Conservation (phyloP, 306 rosid species). For the Medicago lupulina region DNA sequence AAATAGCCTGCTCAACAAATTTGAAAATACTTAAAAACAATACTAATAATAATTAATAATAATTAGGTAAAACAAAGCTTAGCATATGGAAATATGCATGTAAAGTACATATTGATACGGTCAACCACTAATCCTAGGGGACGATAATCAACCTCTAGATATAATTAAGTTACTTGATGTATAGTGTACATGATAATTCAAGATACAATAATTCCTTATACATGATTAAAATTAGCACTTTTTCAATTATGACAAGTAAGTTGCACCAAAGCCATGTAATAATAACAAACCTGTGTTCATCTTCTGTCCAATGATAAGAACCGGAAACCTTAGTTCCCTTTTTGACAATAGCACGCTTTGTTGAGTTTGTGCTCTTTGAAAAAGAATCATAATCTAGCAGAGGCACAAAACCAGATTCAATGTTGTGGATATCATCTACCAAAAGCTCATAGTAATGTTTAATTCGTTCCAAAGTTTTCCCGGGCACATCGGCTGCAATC, state of each 20-base stretch:
- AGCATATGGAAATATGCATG: no score
- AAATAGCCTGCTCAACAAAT: constrained; percentile 64
- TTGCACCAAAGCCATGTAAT: no score
- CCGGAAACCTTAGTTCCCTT: constrained; percentile 63
- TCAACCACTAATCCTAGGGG: no score
- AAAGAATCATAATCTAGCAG: constrained; percentile 78
- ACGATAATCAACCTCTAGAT: no score
- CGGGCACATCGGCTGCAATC: constrained; percentile 75
- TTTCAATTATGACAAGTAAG: no score
- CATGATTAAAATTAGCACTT: no score
- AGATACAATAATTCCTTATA: no score
- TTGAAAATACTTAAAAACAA: constrained; percentile 1
- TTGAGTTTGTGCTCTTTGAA: constrained; percentile 46
- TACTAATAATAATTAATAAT: no score
- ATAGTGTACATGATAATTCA: no score
- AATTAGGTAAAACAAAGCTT: no score
- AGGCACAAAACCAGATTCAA: constrained; percentile 85
- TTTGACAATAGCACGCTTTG: constrained; percentile 42
- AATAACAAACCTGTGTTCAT: constrained; percentile 92
- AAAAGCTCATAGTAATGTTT: constrained; percentile 76
- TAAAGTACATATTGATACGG: no score
- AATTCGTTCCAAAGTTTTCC: constrained; percentile 74
- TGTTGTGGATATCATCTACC: constrained; percentile 74
- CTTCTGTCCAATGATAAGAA: constrained; percentile 93
- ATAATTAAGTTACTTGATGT: no score